A percentile compares a stretch with the other conserved stretches of the same genome.
phyloP scores from a whole-genome alignment of 2,329 filamentous ascomycete genomes.

The Alternaria sp. region DNA sequence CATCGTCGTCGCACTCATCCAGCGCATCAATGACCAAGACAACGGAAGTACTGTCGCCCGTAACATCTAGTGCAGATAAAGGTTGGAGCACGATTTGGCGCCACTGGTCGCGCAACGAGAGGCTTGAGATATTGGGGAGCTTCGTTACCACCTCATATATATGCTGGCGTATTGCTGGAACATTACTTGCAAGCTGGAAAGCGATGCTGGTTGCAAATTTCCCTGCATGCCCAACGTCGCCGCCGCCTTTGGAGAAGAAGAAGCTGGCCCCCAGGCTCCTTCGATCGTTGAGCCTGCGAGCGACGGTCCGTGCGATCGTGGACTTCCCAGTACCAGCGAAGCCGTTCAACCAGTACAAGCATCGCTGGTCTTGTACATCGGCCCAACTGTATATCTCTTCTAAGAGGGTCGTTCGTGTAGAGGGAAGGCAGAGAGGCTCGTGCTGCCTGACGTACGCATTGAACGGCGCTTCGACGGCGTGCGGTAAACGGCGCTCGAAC shows the following conservation, averaged over 20 bases:
- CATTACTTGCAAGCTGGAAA: slow-evolving; percentile 8
- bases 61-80: too few species aligned
- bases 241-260: slow-evolving; percentile 24
- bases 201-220: slow-evolving; percentile 24
- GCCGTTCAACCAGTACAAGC: slow-evolving; percentile 40
- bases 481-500: background rate
- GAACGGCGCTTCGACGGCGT: slow-evolving; percentile 22
- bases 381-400: slow-evolving; percentile 30
- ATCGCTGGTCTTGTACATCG: slow-evolving; percentile 11
- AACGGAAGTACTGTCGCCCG: too few species aligned
- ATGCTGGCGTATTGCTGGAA: background rate
- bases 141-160: slow-evolving; percentile 12
- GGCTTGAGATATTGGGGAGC: background rate
- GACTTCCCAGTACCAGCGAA: slow-evolving; percentile 44
- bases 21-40: slow-evolving; percentile 6
- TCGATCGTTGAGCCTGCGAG: slow-evolving; percentile 12
- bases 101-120: too few species aligned
- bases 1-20: slow-evolving; percentile 36
- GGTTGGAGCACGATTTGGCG: too few species aligned
- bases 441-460: slow-evolving; percentile 28
- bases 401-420: slow-evolving; percentile 33
- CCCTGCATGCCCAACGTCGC: slow-evolving; percentile 12
- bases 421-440: slow-evolving; percentile 25
- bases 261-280: slow-evolving; percentile 22
- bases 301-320: slow-evolving; percentile 37